These are phyloP conservation scores for Kodamaea neixiangensis DNA, from an alignment of 805 yeast genomes.

Conservation along the genomic window DNA sequence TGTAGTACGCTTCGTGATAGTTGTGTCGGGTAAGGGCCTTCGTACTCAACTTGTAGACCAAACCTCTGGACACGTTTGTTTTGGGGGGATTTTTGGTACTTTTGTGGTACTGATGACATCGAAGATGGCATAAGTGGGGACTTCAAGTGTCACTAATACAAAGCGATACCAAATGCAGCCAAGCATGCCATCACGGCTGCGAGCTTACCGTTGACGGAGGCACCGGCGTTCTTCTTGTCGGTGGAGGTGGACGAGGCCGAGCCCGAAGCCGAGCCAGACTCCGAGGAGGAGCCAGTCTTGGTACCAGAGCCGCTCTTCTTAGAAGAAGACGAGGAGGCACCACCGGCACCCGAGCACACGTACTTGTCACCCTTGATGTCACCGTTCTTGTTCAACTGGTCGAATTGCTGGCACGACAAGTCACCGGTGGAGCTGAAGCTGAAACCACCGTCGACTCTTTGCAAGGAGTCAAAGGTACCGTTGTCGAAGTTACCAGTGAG, in stretches of 20 bases:
- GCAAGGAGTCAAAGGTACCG: constrained; percentile 73
- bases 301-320: constrained; percentile 25
- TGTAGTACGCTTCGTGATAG: not conserved
- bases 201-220: constrained; percentile 23
- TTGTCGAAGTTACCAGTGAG: constrained; percentile 78
- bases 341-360: constrained; percentile 65
- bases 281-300: constrained; percentile 24
- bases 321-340: constrained; percentile 46
- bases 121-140: too few species aligned
- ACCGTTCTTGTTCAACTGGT: constrained; percentile 70
- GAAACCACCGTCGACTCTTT: constrained; percentile 91
- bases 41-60: not conserved
- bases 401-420: constrained; percentile 79
- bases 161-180: constrained; percentile 41
- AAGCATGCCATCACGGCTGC: constrained; percentile 33
- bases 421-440: constrained; percentile 70
- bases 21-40: not conserved
- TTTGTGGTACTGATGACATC: too few species aligned
- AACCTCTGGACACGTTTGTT: not conserved
- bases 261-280: constrained; percentile 25
- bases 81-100: too few species aligned
- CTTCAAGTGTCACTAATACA: constrained; percentile 21
- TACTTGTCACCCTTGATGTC: constrained; percentile 89
- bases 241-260: constrained; percentile 22
- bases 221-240: constrained; percentile 28